Percentiles rank a stretch among this genome's conserved stretches.
Conservation (phyloP, 495 filamentous ascomycete genomes). For the Neurospora intermedia region DNA sequence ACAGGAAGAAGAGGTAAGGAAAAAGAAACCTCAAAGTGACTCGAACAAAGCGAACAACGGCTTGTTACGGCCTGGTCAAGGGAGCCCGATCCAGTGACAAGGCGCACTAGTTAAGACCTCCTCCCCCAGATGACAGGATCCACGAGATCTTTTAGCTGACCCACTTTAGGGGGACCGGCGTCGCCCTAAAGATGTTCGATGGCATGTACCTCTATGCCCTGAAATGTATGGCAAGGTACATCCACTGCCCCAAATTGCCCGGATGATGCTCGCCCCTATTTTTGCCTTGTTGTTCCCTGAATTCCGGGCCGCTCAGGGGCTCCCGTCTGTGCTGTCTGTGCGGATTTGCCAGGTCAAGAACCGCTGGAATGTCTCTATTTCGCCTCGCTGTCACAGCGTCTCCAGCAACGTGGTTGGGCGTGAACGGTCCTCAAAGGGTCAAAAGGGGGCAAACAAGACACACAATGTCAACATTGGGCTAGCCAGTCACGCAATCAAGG, state of each 20-base stretch:
- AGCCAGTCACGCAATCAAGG: neutral
- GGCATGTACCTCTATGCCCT: neutral
- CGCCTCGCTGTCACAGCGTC: neutral
- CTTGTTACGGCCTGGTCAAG: neutral
- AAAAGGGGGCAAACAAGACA: neutral
- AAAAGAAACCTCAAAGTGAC: neutral
- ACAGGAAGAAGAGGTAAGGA: neutral
- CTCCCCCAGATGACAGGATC: neutral
- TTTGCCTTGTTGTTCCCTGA: neutral
- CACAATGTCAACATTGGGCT: neutral
- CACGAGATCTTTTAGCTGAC: neutral
- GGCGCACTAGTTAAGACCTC: neutral
- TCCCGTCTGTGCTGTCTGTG: neutral
- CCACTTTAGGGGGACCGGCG: neutral
- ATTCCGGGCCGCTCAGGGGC: neutral
- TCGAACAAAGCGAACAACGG: neutral
- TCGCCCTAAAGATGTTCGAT: neutral
- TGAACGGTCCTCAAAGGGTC: neutral
- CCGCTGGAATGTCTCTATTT: neutral
- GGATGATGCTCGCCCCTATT: neutral
- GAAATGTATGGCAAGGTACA: neutral
- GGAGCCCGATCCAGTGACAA: neutral
- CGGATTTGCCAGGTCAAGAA: neutral
- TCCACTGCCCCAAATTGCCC: neutral
- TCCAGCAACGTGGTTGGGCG: neutral